Conservation (phyloP, 768 basidiomycete genomes). For the Mycena amicta region DNA sequence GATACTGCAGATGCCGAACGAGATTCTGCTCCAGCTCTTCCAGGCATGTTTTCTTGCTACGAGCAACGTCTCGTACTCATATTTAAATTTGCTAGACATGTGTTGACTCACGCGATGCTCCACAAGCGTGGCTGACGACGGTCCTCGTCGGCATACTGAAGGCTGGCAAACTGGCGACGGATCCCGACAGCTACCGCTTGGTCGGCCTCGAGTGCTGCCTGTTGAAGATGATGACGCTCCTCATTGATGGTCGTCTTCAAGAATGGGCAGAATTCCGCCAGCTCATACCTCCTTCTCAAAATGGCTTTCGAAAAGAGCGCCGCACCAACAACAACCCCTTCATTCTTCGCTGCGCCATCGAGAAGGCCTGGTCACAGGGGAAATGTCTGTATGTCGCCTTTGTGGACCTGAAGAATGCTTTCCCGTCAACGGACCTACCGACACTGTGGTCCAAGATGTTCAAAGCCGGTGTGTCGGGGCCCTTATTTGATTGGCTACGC, state of each 20-base stretch:
- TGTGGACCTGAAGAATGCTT: constrained; percentile 34
- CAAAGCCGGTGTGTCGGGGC: constrained; percentile 22
- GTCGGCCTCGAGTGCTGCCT: constrained; percentile 24
- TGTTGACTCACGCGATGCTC: not conserved
- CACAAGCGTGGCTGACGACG: not conserved
- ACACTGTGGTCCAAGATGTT: constrained; percentile 32
- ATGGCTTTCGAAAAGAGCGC: constrained; percentile 28
- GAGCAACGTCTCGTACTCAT: not conserved
- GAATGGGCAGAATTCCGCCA: constrained; percentile 14
- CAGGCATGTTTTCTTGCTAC: too few species aligned
- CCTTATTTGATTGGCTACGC: constrained; percentile 29
- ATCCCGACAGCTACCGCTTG: constrained; percentile 17
- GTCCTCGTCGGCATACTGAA: constrained; percentile 7
- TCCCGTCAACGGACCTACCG: constrained; percentile 32
- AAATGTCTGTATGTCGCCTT: constrained; percentile 25
- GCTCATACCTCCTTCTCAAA: constrained; percentile 31
- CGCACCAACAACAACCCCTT: constrained; percentile 32
- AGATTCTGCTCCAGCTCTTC: too few species aligned
- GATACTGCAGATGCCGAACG: too few species aligned
- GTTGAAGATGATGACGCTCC: constrained; percentile 24
- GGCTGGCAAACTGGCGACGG: constrained; percentile 12
- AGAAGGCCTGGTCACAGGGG: constrained; percentile 12
- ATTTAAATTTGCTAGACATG: not conserved
- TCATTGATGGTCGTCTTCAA: constrained; percentile 19
- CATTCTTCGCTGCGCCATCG: constrained; percentile 24